Conservation (phyloP, 2,329 filamentous ascomycete species). For the Colletotrichum zoysiae region DNA sequence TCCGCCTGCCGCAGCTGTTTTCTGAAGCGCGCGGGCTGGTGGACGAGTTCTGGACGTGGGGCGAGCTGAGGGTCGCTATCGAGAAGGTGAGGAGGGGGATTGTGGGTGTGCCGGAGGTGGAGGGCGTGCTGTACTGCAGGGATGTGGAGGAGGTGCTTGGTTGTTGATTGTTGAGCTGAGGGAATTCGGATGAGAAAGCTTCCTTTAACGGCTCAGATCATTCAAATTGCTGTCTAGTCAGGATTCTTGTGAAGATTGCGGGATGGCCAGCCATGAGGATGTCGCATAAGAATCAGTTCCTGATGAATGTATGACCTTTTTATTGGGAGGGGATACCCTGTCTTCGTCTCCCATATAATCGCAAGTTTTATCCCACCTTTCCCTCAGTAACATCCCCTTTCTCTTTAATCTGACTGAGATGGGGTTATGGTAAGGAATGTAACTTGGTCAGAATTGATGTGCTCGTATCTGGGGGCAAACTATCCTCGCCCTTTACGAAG, state of each 20-base stretch:
- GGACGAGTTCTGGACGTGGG: slow-evolving; percentile 40
- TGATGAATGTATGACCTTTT: not conserved
- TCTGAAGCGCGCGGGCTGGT: slow-evolving; percentile 23
- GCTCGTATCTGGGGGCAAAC: too few species aligned
- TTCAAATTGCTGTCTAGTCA: too few species aligned
- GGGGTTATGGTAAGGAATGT: too few species aligned
- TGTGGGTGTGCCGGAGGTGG: slow-evolving; percentile 15
- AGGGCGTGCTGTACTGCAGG: slow-evolving; percentile 33
- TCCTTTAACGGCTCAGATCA: not conserved
- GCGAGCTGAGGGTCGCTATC: slow-evolving; percentile 25
- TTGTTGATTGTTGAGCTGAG: not conserved
- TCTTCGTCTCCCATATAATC: too few species aligned
- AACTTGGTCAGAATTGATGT: too few species aligned
- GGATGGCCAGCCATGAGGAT: too few species aligned
- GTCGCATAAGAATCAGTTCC: not conserved
- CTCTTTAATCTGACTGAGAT: too few species aligned
- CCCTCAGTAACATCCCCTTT: too few species aligned
- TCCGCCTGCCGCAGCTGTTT: slow-evolving; percentile 27
- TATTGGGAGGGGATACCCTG: too few species aligned
- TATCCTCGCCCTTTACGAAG: not conserved
- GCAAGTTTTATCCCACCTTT: too few species aligned
- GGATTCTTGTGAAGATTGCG: too few species aligned
- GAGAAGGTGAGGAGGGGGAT: slow-evolving; percentile 20
- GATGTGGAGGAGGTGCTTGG: slow-evolving; percentile 4
- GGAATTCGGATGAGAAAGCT: too few species aligned